Evolutionary conservation across 1,139 yeast species (phyloP).

Genomic region (Geotrichum bryndzae): DNA sequence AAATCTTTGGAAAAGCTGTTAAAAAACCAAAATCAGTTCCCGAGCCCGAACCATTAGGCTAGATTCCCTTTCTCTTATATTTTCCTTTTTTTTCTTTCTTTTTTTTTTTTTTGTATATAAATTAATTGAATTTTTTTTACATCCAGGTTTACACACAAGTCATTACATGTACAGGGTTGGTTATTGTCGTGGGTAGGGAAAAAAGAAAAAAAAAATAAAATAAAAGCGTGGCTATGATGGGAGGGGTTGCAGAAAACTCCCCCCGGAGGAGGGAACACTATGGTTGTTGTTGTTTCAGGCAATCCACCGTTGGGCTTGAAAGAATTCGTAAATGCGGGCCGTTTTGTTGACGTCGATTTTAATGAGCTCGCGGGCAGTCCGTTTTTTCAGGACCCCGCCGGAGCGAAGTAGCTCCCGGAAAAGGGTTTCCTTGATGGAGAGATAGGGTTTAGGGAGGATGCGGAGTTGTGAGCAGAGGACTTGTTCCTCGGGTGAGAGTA

Average conservation of each 20-base stretch:
- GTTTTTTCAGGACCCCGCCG: slow-evolving; percentile 77
- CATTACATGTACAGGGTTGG: not conserved
- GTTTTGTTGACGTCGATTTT: slow-evolving; percentile 86
- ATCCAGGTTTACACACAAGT: not conserved
- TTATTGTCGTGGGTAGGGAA: not conserved
- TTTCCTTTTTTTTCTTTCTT: too few species aligned
- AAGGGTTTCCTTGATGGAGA: slow-evolving; percentile 86
- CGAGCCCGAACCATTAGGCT: too few species aligned
- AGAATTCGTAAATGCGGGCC: slow-evolving; percentile 82
- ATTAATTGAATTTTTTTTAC: not conserved
- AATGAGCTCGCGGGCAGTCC: slow-evolving; percentile 73
- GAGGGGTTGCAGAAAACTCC: not conserved
- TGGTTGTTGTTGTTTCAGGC: slow-evolving; percentile 12
- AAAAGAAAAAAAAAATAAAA: too few species aligned
- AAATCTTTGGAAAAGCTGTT: too few species aligned
- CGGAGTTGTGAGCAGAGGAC: slow-evolving; percentile 76
- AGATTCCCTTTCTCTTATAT: too few species aligned
- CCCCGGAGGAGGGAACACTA: too few species aligned
- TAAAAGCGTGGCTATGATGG: too few species aligned
- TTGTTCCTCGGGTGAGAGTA: slow-evolving; percentile 80
- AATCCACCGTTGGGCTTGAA: slow-evolving; percentile 86
- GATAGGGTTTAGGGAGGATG: slow-evolving; percentile 85
- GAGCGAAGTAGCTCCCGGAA: slow-evolving; percentile 82
- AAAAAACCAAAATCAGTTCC: too few species aligned
- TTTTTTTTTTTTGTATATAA: not conserved